Evolutionary conservation across 208 protist species (phyloP).

Genomic region (Trichomonas tenax): DNA sequence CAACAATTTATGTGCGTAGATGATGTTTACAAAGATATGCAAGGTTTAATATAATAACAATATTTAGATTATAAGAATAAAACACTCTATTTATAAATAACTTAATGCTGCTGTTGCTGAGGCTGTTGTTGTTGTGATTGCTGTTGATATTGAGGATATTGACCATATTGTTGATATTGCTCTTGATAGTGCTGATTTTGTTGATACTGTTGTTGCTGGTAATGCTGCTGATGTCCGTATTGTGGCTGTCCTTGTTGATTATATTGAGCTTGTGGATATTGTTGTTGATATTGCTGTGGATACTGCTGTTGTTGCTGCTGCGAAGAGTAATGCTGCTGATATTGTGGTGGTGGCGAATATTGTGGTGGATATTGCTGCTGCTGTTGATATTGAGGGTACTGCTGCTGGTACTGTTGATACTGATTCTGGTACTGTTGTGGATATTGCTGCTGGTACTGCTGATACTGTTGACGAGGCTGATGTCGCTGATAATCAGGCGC

Average conservation of each 20-base stretch:
- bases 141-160: background rate
- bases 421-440: background rate
- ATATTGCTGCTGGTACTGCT: conserved; percentile 15
- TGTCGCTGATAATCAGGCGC: background rate
- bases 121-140: background rate
- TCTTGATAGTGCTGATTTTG: background rate
- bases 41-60: too few species aligned
- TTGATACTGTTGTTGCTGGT: background rate
- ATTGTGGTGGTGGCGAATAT: conserved; percentile 16
- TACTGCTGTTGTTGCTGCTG: conserved; percentile 13
- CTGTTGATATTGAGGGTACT: conserved; percentile 10
- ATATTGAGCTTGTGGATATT: conserved; percentile 18
- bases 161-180: background rate
- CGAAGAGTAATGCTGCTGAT: background rate
- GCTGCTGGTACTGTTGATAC: background rate
- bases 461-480: background rate
- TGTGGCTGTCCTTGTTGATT: conserved; percentile 14
- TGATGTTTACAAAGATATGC: too few species aligned
- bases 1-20: too few species aligned
- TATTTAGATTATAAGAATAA: too few species aligned
- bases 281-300: conserved; percentile 21
- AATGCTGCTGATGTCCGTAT: background rate
- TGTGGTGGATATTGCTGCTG: background rate
- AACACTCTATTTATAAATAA: too few species aligned
- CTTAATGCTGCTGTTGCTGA: conserved; percentile 22